Evolutionary conservation across 2,329 filamentous ascomycete genomes (phyloP), one percentile per base, ranked within the genome.

Genomic region (Aspergillus neotritici): DNA sequence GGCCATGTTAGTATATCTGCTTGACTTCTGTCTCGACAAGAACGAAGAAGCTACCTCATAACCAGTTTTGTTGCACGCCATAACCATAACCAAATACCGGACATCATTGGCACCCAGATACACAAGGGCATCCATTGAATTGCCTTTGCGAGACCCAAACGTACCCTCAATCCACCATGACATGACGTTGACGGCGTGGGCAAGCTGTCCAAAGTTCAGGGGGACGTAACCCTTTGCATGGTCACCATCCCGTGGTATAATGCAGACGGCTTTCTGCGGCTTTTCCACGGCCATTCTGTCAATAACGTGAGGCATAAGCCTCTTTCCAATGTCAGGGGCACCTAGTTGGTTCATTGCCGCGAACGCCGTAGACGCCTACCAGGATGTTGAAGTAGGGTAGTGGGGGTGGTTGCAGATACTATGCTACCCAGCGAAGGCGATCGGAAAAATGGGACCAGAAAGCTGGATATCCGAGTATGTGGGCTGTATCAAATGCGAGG

Each of bases 131-230:
- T 57, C 49, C 4, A 36, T 17, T n/a, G n/a, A n/a, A 5, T 36
- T 38, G 8, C 34, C 43, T 5, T 44, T 46, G 30, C 34, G 30
- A n/a, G n/a, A n/a, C 17, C 50, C 47, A 25, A 61, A 42, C n/a
- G 42, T 41, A 12, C 47, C 36, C 32, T 58, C 47, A 29, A 63
- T 56, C 61, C 57, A 63, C 40, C 38, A 49, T 2, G 52, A 41
- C 6, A 49, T 37, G 25, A 44, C 43, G 32, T 58, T 52, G 4
- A 61, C 51, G 0, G 57, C 55, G 12, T 46, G 45, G 1, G 54
- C 49, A 16, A 61, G 46, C 1, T 57, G 41, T 9, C 41, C 42
- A 11, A 54, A 51, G 1, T 47, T 55, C 9, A 62, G 16, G 28
- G 46, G 30, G 13, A 28, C 17, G 31, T 40, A 51, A 15, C 47